phyloP scores from a whole-genome alignment of 108 stramenopile genomes.

The Pinguiococcus pyrenoidosus region DNA sequence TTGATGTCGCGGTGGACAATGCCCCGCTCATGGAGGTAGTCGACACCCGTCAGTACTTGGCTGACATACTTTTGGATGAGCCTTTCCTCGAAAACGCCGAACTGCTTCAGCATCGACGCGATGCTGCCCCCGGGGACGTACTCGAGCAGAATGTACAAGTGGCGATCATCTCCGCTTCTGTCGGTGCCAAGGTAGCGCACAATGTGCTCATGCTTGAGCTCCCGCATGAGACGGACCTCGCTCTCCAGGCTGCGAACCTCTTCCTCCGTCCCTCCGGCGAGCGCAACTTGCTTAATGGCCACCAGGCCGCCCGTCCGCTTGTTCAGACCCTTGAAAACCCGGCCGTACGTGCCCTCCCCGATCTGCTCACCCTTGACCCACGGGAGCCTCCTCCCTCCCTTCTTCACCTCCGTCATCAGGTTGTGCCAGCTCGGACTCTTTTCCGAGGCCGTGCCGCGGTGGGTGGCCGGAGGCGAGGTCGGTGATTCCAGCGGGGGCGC shows the following conservation, averaged over 20 bases:
- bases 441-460: too few species aligned
- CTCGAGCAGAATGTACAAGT: slow-evolving; percentile 40
- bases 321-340: slow-evolving; percentile 39
- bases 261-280: slow-evolving; percentile 8
- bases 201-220: slow-evolving; percentile 34
- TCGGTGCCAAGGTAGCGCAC: slow-evolving; percentile 40
- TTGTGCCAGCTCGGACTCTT: too few species aligned
- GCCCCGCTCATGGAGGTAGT: slow-evolving; percentile 36
- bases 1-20: slow-evolving; percentile 49
- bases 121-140: slow-evolving; percentile 41
- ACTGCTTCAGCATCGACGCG: slow-evolving; percentile 29
- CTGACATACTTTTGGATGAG: slow-evolving; percentile 1
- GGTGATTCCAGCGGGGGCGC: too few species aligned
- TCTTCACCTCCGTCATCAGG: neutral
- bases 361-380: slow-evolving; percentile 44
- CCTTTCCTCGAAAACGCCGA: slow-evolving; percentile 27
- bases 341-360: slow-evolving; percentile 37
- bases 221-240: slow-evolving; percentile 35
- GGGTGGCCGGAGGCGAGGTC: too few species aligned
- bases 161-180: neutral
- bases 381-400: neutral
- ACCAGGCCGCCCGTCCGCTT: slow-evolving; percentile 42
- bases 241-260: slow-evolving; percentile 21
- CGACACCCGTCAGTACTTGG: slow-evolving; percentile 34
- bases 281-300: slow-evolving; percentile 41